phyloP scores from a whole-genome alignment of 2,329 filamentous ascomycete species.

The Phialophora chinensis region DNA sequence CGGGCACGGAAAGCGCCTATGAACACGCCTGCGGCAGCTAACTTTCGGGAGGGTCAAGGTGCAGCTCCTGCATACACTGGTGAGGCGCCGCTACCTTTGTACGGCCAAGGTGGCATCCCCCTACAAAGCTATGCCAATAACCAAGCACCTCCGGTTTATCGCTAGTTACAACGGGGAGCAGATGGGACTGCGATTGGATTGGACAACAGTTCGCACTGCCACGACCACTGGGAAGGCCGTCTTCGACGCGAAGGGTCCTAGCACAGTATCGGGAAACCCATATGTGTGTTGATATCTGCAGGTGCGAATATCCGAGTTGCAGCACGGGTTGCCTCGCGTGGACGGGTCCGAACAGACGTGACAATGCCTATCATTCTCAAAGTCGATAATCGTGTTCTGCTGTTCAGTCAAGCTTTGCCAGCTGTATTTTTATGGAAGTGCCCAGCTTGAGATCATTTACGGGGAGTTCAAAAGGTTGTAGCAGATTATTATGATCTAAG shows the following conservation, averaged over 20 bases:
- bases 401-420: background rate
- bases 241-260: background rate
- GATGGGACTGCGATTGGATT: background rate
- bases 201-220: background rate
- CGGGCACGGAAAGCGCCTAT: slow-evolving; percentile 41
- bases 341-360: background rate
- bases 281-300: background rate
- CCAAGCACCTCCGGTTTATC: slow-evolving; percentile 28
- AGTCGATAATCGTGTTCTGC: background rate
- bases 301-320: background rate
- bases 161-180: background rate
- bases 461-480: background rate
- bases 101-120: slow-evolving; percentile 32
- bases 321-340: background rate
- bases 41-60: slow-evolving; percentile 38
- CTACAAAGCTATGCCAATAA: slow-evolving; percentile 30
- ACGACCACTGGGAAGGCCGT: background rate
- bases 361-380: background rate
- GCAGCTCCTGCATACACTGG: slow-evolving; percentile 13
- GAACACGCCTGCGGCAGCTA: slow-evolving; percentile 38
- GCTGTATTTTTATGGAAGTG: background rate
- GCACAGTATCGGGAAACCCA: background rate
- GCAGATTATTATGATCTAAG: background rate
- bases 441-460: background rate
- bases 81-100: slow-evolving; percentile 23